A percentile compares a stretch with the other conserved stretches of the same genome.
These are phyloP conservation scores for Talaromyces sp. DNA, from an alignment of 2,329 filamentous ascomycete genomes.

Conservation along the genomic window DNA sequence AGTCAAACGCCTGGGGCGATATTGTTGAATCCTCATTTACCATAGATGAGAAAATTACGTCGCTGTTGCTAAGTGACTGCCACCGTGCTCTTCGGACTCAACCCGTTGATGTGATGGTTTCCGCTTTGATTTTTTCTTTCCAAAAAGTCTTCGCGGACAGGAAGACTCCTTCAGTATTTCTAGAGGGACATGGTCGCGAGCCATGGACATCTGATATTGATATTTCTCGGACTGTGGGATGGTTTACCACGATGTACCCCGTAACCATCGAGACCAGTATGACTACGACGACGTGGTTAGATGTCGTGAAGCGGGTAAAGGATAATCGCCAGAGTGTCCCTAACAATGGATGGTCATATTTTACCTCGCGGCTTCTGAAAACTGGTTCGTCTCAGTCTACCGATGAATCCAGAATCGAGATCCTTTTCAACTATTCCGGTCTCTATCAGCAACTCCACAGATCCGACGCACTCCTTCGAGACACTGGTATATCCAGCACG, in stretches of 20 bases:
- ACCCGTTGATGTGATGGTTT: slow-evolving; percentile 25
- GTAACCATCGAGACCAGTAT: not conserved
- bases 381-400: not conserved
- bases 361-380: not conserved
- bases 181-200: slow-evolving; percentile 32
- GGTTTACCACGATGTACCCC: slow-evolving; percentile 1
- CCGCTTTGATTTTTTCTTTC: slow-evolving; percentile 52
- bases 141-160: slow-evolving; percentile 51
- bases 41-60: not conserved
- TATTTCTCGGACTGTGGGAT: slow-evolving; percentile 34
- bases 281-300: not conserved
- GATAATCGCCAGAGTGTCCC: not conserved
- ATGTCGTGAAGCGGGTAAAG: not conserved
- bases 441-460: not conserved
- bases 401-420: not conserved
- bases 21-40: not conserved
- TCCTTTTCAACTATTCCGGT: slow-evolving; percentile 3
- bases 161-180: slow-evolving; percentile 44
- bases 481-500: slow-evolving; percentile 3
- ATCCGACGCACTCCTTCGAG: not conserved
- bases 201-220: slow-evolving; percentile 43
- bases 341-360: not conserved
- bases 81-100: slow-evolving; percentile 11
- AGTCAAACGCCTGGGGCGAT: not conserved
- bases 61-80: not conserved